Evolutionary conservation across 805 yeast species (phyloP).

Genomic region (Vanderwaltozyma polyspora): DNA sequence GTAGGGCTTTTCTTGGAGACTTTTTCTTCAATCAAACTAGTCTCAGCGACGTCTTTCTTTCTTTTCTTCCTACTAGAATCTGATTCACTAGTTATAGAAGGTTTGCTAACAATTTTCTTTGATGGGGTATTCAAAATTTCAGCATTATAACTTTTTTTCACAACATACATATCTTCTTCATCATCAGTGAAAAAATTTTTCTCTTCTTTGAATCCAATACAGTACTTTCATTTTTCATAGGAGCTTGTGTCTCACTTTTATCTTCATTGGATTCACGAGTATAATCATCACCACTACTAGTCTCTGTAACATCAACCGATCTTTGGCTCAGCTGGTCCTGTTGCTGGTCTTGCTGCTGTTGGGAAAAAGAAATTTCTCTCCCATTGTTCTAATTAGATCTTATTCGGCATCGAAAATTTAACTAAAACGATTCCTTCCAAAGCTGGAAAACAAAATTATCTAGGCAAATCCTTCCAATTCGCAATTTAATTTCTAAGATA

Average conservation of each 20-base stretch:
- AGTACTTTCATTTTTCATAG: not conserved
- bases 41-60: not conserved
- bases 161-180: not conserved
- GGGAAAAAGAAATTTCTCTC: too few relatives aligned
- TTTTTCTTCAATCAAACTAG: conserved; percentile 12
- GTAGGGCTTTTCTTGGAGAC: conserved; percentile 17
- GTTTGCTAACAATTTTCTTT: conserved; percentile 3
- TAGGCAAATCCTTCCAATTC: too few relatives aligned
- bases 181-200: not conserved
- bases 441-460: too few relatives aligned
- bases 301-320: not conserved
- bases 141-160: too few relatives aligned
- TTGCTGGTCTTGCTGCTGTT: too few relatives aligned
- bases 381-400: too few relatives aligned
- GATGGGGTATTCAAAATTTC: conserved; percentile 1
- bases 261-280: not conserved
- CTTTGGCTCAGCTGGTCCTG: not conserved
- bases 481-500: too few relatives aligned
- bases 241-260: too few relatives aligned
- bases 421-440: too few relatives aligned
- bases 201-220: not conserved
- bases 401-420: too few relatives aligned
- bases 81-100: too few relatives aligned
- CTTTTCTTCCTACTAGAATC: conserved; percentile 1
- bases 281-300: not conserved